A percentile compares a stretch with the other conserved stretches of the same genome.
Evolutionary conservation across 1,139 yeast species (phyloP).

Genomic region (Ashbya aceris): DNA sequence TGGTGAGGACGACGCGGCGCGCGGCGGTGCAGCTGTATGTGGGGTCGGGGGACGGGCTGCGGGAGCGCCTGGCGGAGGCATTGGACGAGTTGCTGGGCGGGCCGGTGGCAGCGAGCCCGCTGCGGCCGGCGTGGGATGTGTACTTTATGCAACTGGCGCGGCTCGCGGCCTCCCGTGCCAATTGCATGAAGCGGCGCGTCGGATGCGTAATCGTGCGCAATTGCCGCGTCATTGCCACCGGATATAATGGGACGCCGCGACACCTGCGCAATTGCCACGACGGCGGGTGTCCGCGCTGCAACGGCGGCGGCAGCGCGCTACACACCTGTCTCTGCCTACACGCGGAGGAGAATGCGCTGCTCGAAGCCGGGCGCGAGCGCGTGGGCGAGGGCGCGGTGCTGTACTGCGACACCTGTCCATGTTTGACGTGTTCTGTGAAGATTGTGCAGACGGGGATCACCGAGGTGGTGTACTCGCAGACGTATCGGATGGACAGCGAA

Average conservation of each 20-base stretch:
- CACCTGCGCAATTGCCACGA: constrained; percentile 81
- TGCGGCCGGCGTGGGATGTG: constrained; percentile 93
- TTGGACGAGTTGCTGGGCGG: constrained; percentile 43
- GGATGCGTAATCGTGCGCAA: constrained; percentile 92
- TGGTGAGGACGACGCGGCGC: background rate
- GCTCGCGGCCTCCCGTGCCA: constrained; percentile 83
- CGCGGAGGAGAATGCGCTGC: constrained; percentile 92
- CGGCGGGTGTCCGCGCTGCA: constrained; percentile 91
- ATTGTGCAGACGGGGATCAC: constrained; percentile 86
- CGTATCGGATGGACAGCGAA: constrained; percentile 80
- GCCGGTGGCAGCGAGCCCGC: constrained; percentile 18
- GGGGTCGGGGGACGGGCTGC: constrained; percentile 42
- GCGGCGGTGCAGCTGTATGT: constrained; percentile 37
- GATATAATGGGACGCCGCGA: constrained; percentile 95
- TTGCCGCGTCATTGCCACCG: constrained; percentile 84
- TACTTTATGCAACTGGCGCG: constrained; percentile 91
- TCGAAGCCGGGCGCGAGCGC: constrained; percentile 90
- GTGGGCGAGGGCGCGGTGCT: constrained; percentile 54
- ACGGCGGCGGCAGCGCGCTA: constrained; percentile 48
- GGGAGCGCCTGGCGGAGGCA: constrained; percentile 43
- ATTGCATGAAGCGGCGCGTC: constrained; percentile 94
- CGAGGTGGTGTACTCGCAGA: constrained; percentile 90
- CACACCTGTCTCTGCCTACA: constrained; percentile 87
- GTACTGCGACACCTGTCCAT: constrained; percentile 96
- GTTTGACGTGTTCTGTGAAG: constrained; percentile 89